Evolutionary conservation across 1,139 yeast genomes (phyloP).

Genomic region (Yamadazyma dushanensis): DNA sequence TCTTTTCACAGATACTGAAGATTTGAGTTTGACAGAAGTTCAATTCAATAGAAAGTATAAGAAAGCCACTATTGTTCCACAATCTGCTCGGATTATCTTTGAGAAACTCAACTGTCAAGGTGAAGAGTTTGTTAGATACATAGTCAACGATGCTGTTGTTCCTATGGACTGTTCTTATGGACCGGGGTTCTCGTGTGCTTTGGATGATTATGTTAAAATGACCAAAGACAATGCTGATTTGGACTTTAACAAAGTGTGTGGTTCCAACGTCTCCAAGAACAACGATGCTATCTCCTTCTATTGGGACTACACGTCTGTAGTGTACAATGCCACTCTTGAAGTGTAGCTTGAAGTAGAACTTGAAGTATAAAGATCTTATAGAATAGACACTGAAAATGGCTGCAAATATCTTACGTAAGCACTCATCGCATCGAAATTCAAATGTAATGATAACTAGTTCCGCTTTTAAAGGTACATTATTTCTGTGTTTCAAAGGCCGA

Average conservation of each 20-base stretch:
- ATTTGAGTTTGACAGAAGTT: conserved; percentile 23
- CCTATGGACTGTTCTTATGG: conserved; percentile 54
- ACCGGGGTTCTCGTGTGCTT: conserved; percentile 58
- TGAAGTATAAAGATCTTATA: too few relatives aligned
- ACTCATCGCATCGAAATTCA: background rate
- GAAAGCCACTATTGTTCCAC: conserved; percentile 52
- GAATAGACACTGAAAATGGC: too few relatives aligned
- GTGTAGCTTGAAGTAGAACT: background rate
- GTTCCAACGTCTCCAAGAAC: conserved; percentile 24
- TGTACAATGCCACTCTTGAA: conserved; percentile 22
- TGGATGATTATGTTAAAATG: conserved; percentile 36
- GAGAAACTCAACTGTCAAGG: conserved; percentile 49
- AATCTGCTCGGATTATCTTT: conserved; percentile 53
- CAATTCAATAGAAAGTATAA: conserved; percentile 45
- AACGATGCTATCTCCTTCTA: conserved; percentile 35
- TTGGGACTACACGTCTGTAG: conserved; percentile 33
- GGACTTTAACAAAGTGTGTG: conserved; percentile 34
- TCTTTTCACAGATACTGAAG: conserved; percentile 26
- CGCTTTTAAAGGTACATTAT: conserved; percentile 16
- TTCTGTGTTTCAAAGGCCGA: conserved; percentile 11
- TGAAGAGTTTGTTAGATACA: conserved; percentile 45
- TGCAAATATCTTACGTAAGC: background rate
- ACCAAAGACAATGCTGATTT: conserved; percentile 24
- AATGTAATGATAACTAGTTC: conserved; percentile 5
- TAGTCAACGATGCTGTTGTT: conserved; percentile 57